Conservation (phyloP, 805 yeast genomes). For the Debaryomyces hansenii region DNA sequence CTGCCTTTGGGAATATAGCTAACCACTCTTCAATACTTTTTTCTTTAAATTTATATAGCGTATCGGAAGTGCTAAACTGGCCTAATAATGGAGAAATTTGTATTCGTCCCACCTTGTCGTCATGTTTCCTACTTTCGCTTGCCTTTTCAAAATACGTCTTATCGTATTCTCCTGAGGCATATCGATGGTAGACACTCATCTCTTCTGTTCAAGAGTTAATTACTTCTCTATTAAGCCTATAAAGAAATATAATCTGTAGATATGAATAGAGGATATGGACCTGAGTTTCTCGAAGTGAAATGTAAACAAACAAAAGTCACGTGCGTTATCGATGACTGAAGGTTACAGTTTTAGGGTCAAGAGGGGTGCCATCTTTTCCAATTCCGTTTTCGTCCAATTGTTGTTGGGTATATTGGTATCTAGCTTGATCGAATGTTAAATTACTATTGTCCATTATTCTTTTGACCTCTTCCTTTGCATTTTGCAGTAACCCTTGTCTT, state of each 20-base stretch:
- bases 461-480: conserved; percentile 51
- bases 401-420: conserved; percentile 49
- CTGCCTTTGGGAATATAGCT: conserved; percentile 46
- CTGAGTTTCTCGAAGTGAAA: background rate
- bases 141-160: conserved; percentile 11
- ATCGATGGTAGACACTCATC: conserved; percentile 40
- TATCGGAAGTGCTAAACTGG: conserved; percentile 11
- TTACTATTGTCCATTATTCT: conserved; percentile 52
- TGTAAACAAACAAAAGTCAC: conserved; percentile 5
- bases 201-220: background rate
- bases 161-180: conserved; percentile 39
- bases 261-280: background rate
- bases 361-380: conserved; percentile 65
- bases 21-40: conserved; percentile 32
- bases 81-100: conserved; percentile 26
- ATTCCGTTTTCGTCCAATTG: conserved; percentile 52
- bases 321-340: conserved; percentile 20
- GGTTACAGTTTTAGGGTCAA: conserved; percentile 64
- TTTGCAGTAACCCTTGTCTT: conserved; percentile 61
- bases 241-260: background rate
- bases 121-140: background rate
- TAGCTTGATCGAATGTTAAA: conserved; percentile 68
- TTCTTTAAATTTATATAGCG: conserved; percentile 10
- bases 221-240: background rate
- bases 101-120: conserved; percentile 5